Conservation (phyloP, 371 early-diverging fungal species). For the Capillidium heterosporum region DNA sequence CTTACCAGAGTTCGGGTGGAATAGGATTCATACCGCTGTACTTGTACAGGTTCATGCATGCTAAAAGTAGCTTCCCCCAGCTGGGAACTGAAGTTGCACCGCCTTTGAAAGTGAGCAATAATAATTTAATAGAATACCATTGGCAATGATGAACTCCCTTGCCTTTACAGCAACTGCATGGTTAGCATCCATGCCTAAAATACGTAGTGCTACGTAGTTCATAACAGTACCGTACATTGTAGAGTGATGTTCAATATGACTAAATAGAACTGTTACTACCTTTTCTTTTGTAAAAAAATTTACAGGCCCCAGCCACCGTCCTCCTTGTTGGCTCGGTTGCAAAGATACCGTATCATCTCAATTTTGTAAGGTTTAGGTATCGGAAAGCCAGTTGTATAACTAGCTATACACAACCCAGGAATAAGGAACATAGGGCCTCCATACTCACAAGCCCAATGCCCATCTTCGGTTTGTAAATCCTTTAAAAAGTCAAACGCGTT, state of each 20-base stretch:
- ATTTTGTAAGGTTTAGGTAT: slow-evolving; percentile 33
- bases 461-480: slow-evolving; percentile 80
- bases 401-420: slow-evolving; percentile 69
- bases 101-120: slow-evolving; percentile 15
- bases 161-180: slow-evolving; percentile 75
- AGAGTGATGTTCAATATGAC: slow-evolving; percentile 81
- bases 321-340: slow-evolving; percentile 44
- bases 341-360: slow-evolving; percentile 78
- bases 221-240: slow-evolving; percentile 89
- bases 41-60: slow-evolving; percentile 76
- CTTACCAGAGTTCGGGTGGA: slow-evolving; percentile 81
- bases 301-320: slow-evolving; percentile 93
- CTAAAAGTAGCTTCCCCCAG: slow-evolving; percentile 96
- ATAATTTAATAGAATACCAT: slow-evolving; percentile 24
- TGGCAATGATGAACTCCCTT: slow-evolving; percentile 58
- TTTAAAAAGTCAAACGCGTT: slow-evolving; percentile 78
- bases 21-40: slow-evolving; percentile 92
- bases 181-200: slow-evolving; percentile 72
- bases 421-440: slow-evolving; percentile 94
- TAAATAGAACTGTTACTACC: slow-evolving; percentile 11
- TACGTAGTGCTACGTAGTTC: slow-evolving; percentile 80
- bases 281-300: too few relatives aligned
- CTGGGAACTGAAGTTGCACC: slow-evolving; percentile 73
- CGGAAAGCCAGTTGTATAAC: slow-evolving; percentile 61
- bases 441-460: slow-evolving; percentile 94